phyloP scores from a whole-genome alignment of 164 flowering plant species.

The Annona squamosa region DNA sequence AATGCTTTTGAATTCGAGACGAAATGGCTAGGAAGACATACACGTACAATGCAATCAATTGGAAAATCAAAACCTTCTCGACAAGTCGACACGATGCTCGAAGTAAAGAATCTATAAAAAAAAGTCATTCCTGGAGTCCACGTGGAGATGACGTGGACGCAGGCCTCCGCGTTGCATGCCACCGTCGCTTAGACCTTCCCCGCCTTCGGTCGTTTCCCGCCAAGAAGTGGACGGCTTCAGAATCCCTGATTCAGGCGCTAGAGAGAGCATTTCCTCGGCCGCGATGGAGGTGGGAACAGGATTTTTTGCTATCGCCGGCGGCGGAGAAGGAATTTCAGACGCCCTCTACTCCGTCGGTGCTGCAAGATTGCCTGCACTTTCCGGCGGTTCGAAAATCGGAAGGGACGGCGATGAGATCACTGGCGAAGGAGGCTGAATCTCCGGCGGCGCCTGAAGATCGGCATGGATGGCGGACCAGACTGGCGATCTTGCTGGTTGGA shows the following conservation, averaged over 20 bases:
- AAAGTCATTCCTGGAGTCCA: not conserved
- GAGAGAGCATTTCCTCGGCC: too few species aligned
- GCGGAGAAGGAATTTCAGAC: not conserved
- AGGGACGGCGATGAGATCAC: not conserved
- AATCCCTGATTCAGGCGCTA: too few species aligned
- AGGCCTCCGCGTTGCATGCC: not conserved
- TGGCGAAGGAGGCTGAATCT: not conserved
- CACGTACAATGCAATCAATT: too few species aligned
- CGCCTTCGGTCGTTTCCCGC: not conserved
- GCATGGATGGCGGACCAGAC: not conserved
- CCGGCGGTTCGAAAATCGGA: not conserved
- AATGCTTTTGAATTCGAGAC: too few species aligned
- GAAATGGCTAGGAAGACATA: too few species aligned
- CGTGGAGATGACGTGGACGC: not conserved
- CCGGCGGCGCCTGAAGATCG: not conserved
- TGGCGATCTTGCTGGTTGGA: not conserved
- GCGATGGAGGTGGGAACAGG: too few species aligned
- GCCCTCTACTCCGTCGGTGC: not conserved
- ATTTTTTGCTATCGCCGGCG: too few species aligned
- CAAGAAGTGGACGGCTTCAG: not conserved
- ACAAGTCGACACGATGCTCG: not conserved
- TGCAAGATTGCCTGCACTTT: not conserved
- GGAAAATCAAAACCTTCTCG: not conserved
- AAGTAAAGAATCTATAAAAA: not conserved
- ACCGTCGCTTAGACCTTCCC: not conserved